These are phyloP conservation scores for Sphagnum magellanicum DNA, from an alignment of 228 moss, liverwort and hornwort species.

Conservation along the genomic window DNA sequence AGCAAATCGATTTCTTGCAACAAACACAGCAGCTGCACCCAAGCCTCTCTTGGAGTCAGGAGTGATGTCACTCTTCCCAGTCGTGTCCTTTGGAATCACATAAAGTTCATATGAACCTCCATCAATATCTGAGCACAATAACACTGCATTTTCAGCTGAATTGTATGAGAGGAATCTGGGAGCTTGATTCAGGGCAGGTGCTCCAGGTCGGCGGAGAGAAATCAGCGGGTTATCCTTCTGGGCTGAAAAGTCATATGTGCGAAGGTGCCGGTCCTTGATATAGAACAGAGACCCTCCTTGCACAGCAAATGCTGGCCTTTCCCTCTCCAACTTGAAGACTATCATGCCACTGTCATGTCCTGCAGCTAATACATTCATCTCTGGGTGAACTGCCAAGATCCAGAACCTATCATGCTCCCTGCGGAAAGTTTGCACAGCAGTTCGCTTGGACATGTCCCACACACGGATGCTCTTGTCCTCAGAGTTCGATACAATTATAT, in stretches of 20 bases:
- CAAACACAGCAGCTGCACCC: constrained; percentile 92
- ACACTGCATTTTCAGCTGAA: constrained; percentile 90
- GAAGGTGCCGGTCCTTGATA: constrained; percentile 89
- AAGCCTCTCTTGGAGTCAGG: constrained; percentile 89
- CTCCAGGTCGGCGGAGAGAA: constrained; percentile 78
- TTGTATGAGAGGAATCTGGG: constrained; percentile 93
- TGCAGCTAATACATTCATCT: constrained; percentile 97
- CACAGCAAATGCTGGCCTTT: constrained; percentile 95
- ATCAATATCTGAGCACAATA: constrained; percentile 91
- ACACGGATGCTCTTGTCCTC: constrained; percentile 99
- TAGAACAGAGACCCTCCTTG: constrained; percentile 91
- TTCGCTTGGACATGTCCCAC: constrained; percentile 99
- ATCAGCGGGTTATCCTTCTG: constrained; percentile 83
- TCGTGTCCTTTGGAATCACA: constrained; percentile 83
- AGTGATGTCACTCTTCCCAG: constrained; percentile 76
- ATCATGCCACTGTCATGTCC: constrained; percentile 99
- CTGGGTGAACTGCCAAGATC: constrained; percentile 95
- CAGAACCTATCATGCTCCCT: constrained; percentile 97
- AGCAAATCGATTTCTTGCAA: constrained; percentile 84
- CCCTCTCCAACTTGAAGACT: constrained; percentile 97
- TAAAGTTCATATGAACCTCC: constrained; percentile 96
- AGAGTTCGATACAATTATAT: constrained; percentile 95
- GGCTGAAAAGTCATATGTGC: constrained; percentile 92
- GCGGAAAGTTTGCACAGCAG: constrained; percentile 95
- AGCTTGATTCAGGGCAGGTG: constrained; percentile 90